Conservation (phyloP, 2,329 filamentous ascomycete species). For the Fusarium drepaniforme region DNA sequence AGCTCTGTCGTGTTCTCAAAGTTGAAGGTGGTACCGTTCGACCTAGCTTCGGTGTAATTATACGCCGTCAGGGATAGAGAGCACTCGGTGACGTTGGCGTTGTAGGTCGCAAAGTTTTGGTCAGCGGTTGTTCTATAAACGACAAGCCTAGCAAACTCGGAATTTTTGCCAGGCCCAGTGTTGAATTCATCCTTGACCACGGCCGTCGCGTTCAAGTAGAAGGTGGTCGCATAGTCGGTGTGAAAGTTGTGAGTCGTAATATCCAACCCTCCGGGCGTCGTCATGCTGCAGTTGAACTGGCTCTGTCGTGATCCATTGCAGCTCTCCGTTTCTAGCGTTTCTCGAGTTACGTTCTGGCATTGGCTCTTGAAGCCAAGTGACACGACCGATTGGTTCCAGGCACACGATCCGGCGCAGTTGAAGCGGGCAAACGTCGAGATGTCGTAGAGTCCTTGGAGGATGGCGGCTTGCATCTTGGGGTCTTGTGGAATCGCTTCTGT, state of each 20-base stretch:
- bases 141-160: slow-evolving; percentile 3
- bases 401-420: slow-evolving; percentile 20
- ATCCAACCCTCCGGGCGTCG: slow-evolving; percentile 8
- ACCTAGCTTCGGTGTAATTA: neutral
- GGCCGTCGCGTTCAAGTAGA: neutral
- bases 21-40: slow-evolving; percentile 19
- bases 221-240: slow-evolving; percentile 13
- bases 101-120: neutral
- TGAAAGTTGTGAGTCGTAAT: neutral
- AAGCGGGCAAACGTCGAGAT: slow-evolving; percentile 11
- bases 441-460: slow-evolving; percentile 24
- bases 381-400: slow-evolving; percentile 9
- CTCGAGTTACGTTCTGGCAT: slow-evolving; percentile 19
- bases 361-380: slow-evolving; percentile 20
- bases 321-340: neutral
- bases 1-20: slow-evolving; percentile 5
- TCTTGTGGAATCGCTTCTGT: slow-evolving; percentile 2
- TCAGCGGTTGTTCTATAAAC: slow-evolving; percentile 18
- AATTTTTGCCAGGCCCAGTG: neutral
- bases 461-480: slow-evolving; percentile 18
- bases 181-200: neutral
- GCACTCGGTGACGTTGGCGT: slow-evolving; percentile 27
- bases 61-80: slow-evolving; percentile 10
- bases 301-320: neutral
- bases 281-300: slow-evolving; percentile 12